Percentiles rank a stretch among this genome's conserved stretches.
Evolutionary conservation across 208 protist genomes (phyloP).

Genomic region (Leishmania lainsoni): DNA sequence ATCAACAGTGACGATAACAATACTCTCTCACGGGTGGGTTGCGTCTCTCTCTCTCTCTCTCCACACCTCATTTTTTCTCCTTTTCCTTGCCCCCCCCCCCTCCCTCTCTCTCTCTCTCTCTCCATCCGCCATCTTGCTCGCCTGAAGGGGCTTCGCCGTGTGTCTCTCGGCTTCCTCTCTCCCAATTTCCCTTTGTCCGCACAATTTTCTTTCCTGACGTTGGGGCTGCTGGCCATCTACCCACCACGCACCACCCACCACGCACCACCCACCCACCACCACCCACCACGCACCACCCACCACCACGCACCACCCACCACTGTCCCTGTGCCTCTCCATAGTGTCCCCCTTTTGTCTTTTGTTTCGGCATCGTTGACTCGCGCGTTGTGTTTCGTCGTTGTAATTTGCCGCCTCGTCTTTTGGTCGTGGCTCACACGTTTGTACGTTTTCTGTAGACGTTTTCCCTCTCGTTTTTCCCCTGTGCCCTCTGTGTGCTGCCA

Average conservation of each 20-base stretch:
- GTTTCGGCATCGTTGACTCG: background rate
- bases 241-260: background rate
- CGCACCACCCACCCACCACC: too few species aligned
- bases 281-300: too few species aligned
- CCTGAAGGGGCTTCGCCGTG: background rate
- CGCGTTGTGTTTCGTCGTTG: background rate
- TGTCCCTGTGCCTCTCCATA: background rate
- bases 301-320: too few species aligned
- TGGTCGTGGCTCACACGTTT: background rate
- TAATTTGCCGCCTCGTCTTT: background rate
- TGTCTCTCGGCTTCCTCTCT: background rate
- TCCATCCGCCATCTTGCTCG: background rate
- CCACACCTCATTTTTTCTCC: background rate
- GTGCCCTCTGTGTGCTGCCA: background rate
- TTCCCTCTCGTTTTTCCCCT: background rate
- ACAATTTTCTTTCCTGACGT: background rate
- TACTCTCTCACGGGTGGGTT: background rate
- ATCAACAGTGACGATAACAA: background rate
- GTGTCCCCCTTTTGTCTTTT: background rate
- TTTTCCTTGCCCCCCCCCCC: background rate
- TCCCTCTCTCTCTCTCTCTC: background rate
- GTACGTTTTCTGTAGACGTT: background rate
- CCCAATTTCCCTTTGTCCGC: background rate
- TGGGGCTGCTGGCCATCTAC: background rate
- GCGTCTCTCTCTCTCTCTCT: constrained; percentile 7